phyloP scores from a whole-genome alignment of 2,329 filamentous ascomycete species.

The Alternaria sp. region DNA sequence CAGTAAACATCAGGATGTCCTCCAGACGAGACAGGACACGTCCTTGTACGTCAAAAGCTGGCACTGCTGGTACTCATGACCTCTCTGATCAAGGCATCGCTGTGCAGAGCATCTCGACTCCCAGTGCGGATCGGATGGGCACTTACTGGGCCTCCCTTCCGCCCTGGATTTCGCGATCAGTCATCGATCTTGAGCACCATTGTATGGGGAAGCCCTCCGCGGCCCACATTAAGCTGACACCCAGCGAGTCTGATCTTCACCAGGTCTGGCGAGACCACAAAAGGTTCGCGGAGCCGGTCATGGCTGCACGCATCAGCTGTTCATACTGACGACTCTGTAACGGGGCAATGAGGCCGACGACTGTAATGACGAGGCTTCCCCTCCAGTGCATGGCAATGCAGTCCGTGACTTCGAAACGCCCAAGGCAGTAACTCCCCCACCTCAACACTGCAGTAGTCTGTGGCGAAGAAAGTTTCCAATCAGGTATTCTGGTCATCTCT shows the following conservation, averaged over 20 bases:
- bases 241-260: constrained; percentile 1
- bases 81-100: not conserved
- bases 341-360: constrained; percentile 1
- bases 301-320: not conserved
- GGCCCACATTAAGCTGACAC: not conserved
- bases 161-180: not conserved
- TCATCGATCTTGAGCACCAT: not conserved
- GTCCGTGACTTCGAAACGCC: not conserved
- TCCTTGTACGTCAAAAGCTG: not conserved
- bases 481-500: not conserved
- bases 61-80: not conserved
- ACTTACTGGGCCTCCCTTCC: not conserved
- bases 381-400: not conserved
- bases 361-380: not conserved
- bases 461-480: not conserved
- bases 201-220: not conserved
- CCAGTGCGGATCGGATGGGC: not conserved
- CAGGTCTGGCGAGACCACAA: not conserved
- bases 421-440: constrained; percentile 1
- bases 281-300: not conserved
- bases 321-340: not conserved
- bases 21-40: not conserved
- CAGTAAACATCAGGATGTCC: not conserved
- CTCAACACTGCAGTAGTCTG: constrained; percentile 4
- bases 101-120: not conserved